These are phyloP conservation scores for Aspergillus indologenus DNA, from an alignment of 495 filamentous ascomycete species.

Conservation along the genomic window DNA sequence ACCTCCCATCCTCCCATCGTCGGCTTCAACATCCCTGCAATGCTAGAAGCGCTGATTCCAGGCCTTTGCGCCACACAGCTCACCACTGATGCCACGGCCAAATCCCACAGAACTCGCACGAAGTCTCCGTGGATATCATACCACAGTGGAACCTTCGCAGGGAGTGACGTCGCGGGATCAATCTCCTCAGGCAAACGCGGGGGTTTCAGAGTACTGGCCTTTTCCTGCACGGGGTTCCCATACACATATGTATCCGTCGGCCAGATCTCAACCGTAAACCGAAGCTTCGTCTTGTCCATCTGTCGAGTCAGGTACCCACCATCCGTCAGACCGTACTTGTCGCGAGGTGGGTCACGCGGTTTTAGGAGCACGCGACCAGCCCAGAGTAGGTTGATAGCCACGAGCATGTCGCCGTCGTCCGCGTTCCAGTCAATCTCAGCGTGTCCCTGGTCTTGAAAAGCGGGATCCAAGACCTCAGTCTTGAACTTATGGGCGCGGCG, in stretches of 20 bases:
- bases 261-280: slow-evolving; percentile 59
- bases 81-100: slow-evolving; percentile 56
- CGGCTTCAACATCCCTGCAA: slow-evolving; percentile 56
- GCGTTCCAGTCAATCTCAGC: slow-evolving; percentile 33
- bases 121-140: slow-evolving; percentile 69
- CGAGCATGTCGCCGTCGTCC: slow-evolving; percentile 66
- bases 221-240: slow-evolving; percentile 51
- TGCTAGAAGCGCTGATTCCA: slow-evolving; percentile 48
- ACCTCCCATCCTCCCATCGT: slow-evolving; percentile 67
- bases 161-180: slow-evolving; percentile 18
- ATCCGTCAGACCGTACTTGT: slow-evolving; percentile 69
- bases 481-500: slow-evolving; percentile 58
- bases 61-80: slow-evolving; percentile 59
- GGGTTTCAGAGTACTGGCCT: slow-evolving; percentile 19
- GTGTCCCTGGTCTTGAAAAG: slow-evolving; percentile 39
- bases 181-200: slow-evolving; percentile 24
- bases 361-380: slow-evolving; percentile 53
- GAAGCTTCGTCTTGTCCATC: slow-evolving; percentile 62
- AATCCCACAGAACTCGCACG: slow-evolving; percentile 61
- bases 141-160: slow-evolving; percentile 68
- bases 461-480: slow-evolving; percentile 48
- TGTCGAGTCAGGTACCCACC: slow-evolving; percentile 68
- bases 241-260: slow-evolving; percentile 60
- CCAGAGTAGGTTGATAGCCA: slow-evolving; percentile 65
- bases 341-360: slow-evolving; percentile 55